Conservation (phyloP, 805 yeast genomes). For the Saccharomycopsis sp. region DNA sequence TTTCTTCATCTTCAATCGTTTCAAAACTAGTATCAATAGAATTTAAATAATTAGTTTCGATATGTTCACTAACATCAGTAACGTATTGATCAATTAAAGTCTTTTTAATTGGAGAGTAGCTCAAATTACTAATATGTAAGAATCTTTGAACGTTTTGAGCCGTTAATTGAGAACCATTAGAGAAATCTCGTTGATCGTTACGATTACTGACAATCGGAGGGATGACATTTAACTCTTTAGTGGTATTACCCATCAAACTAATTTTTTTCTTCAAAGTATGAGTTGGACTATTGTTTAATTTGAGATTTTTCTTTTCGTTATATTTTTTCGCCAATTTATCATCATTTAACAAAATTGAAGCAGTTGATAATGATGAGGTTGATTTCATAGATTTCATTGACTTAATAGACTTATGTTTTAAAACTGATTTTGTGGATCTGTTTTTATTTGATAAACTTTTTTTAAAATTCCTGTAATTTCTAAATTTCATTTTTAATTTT, state of each 20-base stretch:
- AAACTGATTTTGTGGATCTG: not conserved
- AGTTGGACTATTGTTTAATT: not conserved
- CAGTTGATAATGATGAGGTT: not conserved
- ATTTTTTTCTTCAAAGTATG: not conserved
- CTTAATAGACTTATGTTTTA: not conserved
- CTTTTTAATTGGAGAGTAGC: conserved; percentile 11
- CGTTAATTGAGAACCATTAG: conserved; percentile 8
- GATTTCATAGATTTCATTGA: not conserved
- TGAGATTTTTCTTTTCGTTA: conserved; percentile 10
- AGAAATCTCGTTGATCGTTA: conserved; percentile 3
- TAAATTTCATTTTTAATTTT: conserved; percentile 2
- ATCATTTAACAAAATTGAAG: conserved; percentile 1
- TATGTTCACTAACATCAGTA: conserved; percentile 9
- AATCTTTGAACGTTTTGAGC: conserved; percentile 11
- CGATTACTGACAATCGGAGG: conserved; percentile 2
- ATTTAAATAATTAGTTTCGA: conserved; percentile 1
- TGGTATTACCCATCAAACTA: not conserved
- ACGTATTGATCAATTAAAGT: conserved; percentile 14
- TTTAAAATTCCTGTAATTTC: conserved; percentile 4
- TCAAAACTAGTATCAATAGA: not conserved
- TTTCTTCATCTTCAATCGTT: not conserved
- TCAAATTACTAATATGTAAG: not conserved
- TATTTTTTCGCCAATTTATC: conserved; percentile 4
- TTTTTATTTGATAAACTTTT: not conserved
- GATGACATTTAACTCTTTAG: conserved; percentile 5